Evolutionary conservation across 2,329 filamentous ascomycete species (phyloP).

Genomic region (Colletotrichum caudatum): DNA sequence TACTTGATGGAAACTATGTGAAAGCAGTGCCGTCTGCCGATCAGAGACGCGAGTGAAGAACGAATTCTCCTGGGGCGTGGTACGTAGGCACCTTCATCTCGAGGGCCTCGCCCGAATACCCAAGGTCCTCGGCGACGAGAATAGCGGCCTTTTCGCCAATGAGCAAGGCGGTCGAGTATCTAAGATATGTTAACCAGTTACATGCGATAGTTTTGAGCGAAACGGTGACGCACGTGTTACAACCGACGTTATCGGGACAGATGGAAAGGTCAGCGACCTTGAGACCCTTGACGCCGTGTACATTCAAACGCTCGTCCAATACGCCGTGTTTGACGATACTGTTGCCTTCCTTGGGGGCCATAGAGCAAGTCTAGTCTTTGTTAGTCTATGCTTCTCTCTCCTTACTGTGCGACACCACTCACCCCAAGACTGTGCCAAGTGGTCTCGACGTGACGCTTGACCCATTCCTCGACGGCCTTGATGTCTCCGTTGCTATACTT

Average conservation of each 20-base stretch:
- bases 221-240: constrained; percentile 66
- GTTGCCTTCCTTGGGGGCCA: constrained; percentile 82
- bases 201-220: constrained; percentile 23
- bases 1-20: background rate
- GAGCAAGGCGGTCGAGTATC: constrained; percentile 76
- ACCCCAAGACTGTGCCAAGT: constrained; percentile 76
- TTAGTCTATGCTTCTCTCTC: background rate
- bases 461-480: constrained; percentile 75
- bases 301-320: constrained; percentile 80
- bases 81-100: constrained; percentile 82
- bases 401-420: constrained; percentile 44
- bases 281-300: constrained; percentile 80
- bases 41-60: constrained; percentile 57
- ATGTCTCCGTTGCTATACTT: constrained; percentile 75
- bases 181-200: constrained; percentile 48
- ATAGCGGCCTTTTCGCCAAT: constrained; percentile 82
- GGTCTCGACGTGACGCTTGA: constrained; percentile 79
- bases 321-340: constrained; percentile 85
- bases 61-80: constrained; percentile 65
- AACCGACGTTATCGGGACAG: constrained; percentile 83
- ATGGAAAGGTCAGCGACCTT: constrained; percentile 83
- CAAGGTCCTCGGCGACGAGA: constrained; percentile 78
- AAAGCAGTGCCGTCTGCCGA: constrained; percentile 1
- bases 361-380: constrained; percentile 71
- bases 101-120: constrained; percentile 77